Evolutionary conservation across 768 basidiomycete genomes (phyloP).

Genomic region (Termitomyces sp.): DNA sequence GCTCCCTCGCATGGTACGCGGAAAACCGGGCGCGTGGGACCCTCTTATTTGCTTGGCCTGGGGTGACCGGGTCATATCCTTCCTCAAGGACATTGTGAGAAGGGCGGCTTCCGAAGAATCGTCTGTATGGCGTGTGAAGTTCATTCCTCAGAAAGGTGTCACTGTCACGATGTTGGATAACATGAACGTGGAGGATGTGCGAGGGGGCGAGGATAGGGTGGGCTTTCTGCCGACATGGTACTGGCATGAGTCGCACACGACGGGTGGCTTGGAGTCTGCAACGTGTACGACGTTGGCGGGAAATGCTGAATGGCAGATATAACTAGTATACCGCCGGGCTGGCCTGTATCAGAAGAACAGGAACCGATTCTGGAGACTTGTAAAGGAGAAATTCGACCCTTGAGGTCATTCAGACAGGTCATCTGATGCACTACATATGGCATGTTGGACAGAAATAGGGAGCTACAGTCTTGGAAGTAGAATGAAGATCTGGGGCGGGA

Average conservation of each 20-base stretch:
- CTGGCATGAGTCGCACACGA: constrained; percentile 37
- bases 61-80: constrained; percentile 60
- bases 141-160: constrained; percentile 58
- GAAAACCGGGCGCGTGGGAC: constrained; percentile 75
- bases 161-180: constrained; percentile 44
- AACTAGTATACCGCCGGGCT: constrained; percentile 2
- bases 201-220: constrained; percentile 64
- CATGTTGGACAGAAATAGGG: background rate
- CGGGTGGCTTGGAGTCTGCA: background rate
- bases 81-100: constrained; percentile 38
- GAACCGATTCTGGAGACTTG: constrained; percentile 10
- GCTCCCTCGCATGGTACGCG: constrained; percentile 74
- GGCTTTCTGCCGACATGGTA: constrained; percentile 82
- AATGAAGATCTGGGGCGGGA: background rate
- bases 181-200: constrained; percentile 52
- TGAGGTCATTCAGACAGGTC: constrained; percentile 28
- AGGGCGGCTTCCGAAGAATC: constrained; percentile 18
- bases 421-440: constrained; percentile 24
- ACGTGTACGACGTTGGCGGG: background rate
- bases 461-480: constrained; percentile 2
- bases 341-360: constrained; percentile 16
- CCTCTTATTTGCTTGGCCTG: constrained; percentile 71
- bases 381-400: constrained; percentile 13
- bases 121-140: constrained; percentile 68
- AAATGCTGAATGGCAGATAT: constrained; percentile 23